Evolutionary conservation across 306 rosid genomes (phyloP), one percentile per base, ranked within the genome.

Genomic region (Glycyrrhiza uralensis): DNA sequence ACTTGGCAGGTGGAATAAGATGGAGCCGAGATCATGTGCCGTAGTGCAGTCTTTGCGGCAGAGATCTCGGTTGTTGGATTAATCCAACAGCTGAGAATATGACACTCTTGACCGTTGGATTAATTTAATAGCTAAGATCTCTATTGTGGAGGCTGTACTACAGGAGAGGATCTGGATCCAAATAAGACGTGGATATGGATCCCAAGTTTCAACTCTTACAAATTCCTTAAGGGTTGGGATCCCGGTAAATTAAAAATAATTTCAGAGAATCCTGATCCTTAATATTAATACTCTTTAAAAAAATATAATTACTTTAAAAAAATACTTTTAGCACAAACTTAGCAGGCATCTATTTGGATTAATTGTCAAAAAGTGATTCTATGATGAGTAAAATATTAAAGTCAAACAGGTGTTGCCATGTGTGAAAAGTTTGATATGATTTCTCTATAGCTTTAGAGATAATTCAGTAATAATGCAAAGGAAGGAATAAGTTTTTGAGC

Each of bases 401-500:
- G 66, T 54, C 51, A 70, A 78, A 52, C 39, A 19, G 52, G 6
- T 44, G 55, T 26, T 14, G 60, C 49, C 80, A 60, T 57, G 50
- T 32, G 62, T 46, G 22, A 75, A 75, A 62, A 61, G 73, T n/a
- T 61, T 70, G 77, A 50, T 22, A 61, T 61, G 38, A 56, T 76
- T 10, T 39, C 3, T 19, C 9, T 38, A 33, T 6, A 24, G 44
- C 50, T 76, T 76, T 44, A 23, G 14, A 56, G 42, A 35, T 30
- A 11, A 30, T 3, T 26, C 30, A 56, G 61, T 14, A 38, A 28
- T 54, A 38, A 12, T 0, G 29, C n/a, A 61, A 47, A 74, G 24
- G 1, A 4, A 36, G 52, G 18, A 38, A 19, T 2, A 6, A 32
- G 49, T 11, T 35, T 59, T 69, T 32, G 5, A 47, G 65, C 76